These are phyloP conservation scores for Ustilago cynodontis DNA, from an alignment of 1,284 basidiomycete genomes.

Conservation along the genomic window DNA sequence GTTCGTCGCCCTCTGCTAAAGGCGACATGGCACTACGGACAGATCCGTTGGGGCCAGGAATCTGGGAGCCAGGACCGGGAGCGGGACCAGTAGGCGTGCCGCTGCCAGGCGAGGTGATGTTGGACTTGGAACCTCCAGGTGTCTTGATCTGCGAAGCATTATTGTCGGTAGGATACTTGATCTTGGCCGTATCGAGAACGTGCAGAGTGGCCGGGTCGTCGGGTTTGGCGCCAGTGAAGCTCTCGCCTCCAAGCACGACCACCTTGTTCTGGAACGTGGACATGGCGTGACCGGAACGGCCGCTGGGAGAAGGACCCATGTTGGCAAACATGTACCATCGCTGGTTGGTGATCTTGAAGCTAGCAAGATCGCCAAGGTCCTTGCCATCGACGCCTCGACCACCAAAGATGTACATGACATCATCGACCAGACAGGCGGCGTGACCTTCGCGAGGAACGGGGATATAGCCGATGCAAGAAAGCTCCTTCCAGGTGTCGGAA, in stretches of 20 bases:
- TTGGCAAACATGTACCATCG: conserved; percentile 99
- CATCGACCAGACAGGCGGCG: conserved; percentile 94
- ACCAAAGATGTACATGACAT: conserved; percentile 98
- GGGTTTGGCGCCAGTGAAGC: conserved; percentile 77
- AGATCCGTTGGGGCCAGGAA: conserved; percentile 24
- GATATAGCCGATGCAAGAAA: conserved; percentile 97
- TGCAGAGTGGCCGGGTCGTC: conserved; percentile 88
- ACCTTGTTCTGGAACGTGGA: conserved; percentile 88
- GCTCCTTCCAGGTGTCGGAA: conserved; percentile 87
- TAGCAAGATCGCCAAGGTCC: conserved; percentile 92
- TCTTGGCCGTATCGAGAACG: conserved; percentile 73
- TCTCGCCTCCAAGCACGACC: conserved; percentile 94
- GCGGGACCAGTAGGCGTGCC: conserved; percentile 19
- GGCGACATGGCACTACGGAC: conserved; percentile 49
- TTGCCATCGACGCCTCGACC: conserved; percentile 97
- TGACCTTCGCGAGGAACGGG: conserved; percentile 97
- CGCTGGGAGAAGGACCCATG: conserved; percentile 93
- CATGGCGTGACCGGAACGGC: conserved; percentile 94
- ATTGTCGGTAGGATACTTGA: conserved; percentile 69
- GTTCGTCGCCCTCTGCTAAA: conserved; percentile 39
- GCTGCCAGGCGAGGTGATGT: conserved; percentile 21
- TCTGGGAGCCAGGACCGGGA: conserved; percentile 29
- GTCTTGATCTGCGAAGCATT: conserved; percentile 46
- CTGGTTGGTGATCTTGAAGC: conserved; percentile 86
- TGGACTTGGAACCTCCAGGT: conserved; percentile 37